Evolutionary conservation across 805 yeast species (phyloP), one percentile per base, ranked within the genome.

Genomic region (Debaryomyces castellii): DNA sequence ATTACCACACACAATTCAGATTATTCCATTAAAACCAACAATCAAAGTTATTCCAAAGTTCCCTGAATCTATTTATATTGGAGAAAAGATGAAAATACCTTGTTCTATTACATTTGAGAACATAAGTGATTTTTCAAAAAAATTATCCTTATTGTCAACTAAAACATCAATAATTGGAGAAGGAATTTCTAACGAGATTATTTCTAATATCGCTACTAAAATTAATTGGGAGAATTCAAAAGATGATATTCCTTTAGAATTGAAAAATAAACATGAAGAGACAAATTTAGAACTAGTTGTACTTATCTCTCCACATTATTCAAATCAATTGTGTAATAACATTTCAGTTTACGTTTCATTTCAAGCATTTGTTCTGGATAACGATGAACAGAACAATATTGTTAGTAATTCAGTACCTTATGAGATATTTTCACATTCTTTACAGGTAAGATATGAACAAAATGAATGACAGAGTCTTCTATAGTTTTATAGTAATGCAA

Each of bases 171-270:
- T 62, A 5, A 45, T 45, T 12, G 40, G 51, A 27, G 47, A 48
- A 10, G 50, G 39, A 33, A 39, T 38, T 1, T 60, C 54, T 8
- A 44, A 51, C 2, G 58, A 53, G 5, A 24, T 43, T 16, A 47
- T 50, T 9, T 54, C 61, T 1, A 64, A 52, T 30, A 53, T 57
- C 4, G 59, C 51, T 5, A 54, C 62, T 2, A 64, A 54, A 38
- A 55, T 55, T 3, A 60, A 59, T 43, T 72, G 76, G 76, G 62
- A 66, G 18, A 50, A 41, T 5, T 46, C 64, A 36, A 72, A 72
- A 47, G 77, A 72, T 47, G 77, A 72, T 40, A 73, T 68, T 46
- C 61, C 70, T 1, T 49, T 71, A 34, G 55, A 57, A 21, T 39
- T 71, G 24, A 43, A 50, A 4, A 35, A 9, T 9, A 12, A n/a